Base-by-base conservation (phyloP, 306 rosid species). In the Fragaria vesca region DNA sequence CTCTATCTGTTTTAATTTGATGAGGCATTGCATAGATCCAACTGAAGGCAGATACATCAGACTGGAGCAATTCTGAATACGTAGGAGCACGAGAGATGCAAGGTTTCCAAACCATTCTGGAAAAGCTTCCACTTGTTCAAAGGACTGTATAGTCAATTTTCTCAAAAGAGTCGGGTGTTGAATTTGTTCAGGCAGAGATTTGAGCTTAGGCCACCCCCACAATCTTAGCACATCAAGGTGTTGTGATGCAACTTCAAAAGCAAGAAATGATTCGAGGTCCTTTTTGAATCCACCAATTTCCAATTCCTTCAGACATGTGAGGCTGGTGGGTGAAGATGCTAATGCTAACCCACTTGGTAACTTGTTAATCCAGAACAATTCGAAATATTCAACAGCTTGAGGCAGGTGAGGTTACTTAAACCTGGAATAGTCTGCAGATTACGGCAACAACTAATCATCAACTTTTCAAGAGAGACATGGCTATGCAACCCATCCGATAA, bases 151-250 rank as follows among this genome's bases (percentile, higher is more conserved):
- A 0, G 13, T 34, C 20, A 66, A 38, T 12, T 12, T 12, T 48
- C 18, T 48, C 54, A 48, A 48, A 48, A 7, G 47, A 66, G 71
- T 36, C 6, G 8, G 10, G 48, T 9, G 7, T 21, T 66, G 34
- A 73, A 79, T 54, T 73, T 73, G 15, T 73, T 71, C 72, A 42
- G 60, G 58, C 78, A 79, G 46, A 18, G 71, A 36, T 26, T 66
- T 66, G 48, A 66, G 71, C 47, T 38, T 66, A 20, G 28, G 26
- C 71, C 71, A 36, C 7, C 71, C 71, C 54, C 54, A 48, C 54
- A 15, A 48, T 16, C 18, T 48, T 48, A 48, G 1, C 2, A 1
- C 11, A 36, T 66, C 46, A 4, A 66, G 48, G 18, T 48, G 54
- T 18, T 34, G 43, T 34, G 48, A 5, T 5, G 4, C 0, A 66